Base-by-base conservation (phyloP, 768 basidiomycete genomes). In the Leccinum longicurvipes region DNA sequence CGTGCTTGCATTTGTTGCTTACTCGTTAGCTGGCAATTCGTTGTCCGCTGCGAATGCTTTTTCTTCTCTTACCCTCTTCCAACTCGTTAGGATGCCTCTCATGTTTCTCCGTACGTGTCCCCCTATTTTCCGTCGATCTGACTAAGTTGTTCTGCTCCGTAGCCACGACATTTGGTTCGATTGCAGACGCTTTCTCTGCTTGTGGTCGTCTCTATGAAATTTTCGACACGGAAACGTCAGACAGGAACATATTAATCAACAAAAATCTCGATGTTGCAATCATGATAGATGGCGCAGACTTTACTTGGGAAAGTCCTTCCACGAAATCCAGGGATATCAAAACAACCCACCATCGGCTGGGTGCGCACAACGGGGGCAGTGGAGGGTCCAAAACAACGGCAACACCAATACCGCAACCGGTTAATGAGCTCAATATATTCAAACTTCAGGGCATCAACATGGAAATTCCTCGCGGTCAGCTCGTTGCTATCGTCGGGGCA, bases 41-140 rank as follows among this genome's bases (percentile, higher is more conserved):
- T 78, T 91, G 29, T 73, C 86, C 21, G 80, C 95, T 0, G 85
- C 85, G 0, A 79, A 82, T 32, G 80, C 96, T 56, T 97, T 97
- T 98, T 96, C 80, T 87, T 86, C 60, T 73, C 97, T 19, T 77
- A 95, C n/a, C n/a, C n/a, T n/a, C n/a, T n/a, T n/a, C n/a, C n/a
- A n/a, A n/a, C n/a, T n/a, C n/a, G n/a, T n/a, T 44, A 79, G 93
- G 21, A 60, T 93, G 54, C 93, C 94, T 0, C 77, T 94, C 31
- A 89, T 91, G 86, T 79, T 93, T 59, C 68, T 82, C 48, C 80
- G 77, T 78, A 57, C 42, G 76, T 71, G 3, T 6, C 11, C 15
- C 47, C 46, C 10, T 12, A 4, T 1, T 24, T 12, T 31, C 24
- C 31, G 34, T 42, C 12, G 64, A 58, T 60, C 25, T 52, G 29